Conservation (phyloP, 1,139 yeast genomes). For the Geotrichum reessii region DNA sequence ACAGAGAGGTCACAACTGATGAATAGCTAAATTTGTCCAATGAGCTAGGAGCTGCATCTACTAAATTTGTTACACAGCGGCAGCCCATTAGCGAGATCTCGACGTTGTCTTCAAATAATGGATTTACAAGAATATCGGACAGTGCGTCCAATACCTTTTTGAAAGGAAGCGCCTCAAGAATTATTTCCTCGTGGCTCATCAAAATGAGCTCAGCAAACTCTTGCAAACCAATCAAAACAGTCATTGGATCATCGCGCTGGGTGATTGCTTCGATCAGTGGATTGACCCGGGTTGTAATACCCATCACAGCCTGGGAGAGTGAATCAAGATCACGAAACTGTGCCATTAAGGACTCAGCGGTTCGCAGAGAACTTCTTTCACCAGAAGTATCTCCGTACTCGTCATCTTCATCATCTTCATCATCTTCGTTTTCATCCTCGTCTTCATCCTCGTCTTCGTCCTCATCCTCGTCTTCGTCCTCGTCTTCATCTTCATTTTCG, state of each 20-base stretch:
- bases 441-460: slow-evolving; percentile 23
- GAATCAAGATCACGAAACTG: slow-evolving; percentile 16
- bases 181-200: slow-evolving; percentile 35
- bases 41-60: slow-evolving; percentile 70
- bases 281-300: slow-evolving; percentile 25
- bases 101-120: slow-evolving; percentile 55
- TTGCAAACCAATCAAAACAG: slow-evolving; percentile 40
- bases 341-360: slow-evolving; percentile 24
- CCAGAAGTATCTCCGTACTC: slow-evolving; percentile 25
- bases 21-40: slow-evolving; percentile 59
- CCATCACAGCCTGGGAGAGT: slow-evolving; percentile 22
- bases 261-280: slow-evolving; percentile 30
- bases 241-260: slow-evolving; percentile 42
- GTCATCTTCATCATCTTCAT: slow-evolving; percentile 12
- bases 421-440: slow-evolving; percentile 11
- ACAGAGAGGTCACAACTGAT: slow-evolving; percentile 62
- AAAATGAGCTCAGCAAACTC: slow-evolving; percentile 38
- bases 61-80: slow-evolving; percentile 73
- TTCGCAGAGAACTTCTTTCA: slow-evolving; percentile 26
- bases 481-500: slow-evolving; percentile 25
- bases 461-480: slow-evolving; percentile 27
- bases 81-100: slow-evolving; percentile 82
- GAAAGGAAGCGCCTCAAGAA: slow-evolving; percentile 48
- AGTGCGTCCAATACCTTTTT: slow-evolving; percentile 51
- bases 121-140: slow-evolving; percentile 55